These are phyloP conservation scores for Nakazawaea ernobii DNA, from an alignment of 805 yeast species.

Conservation along the genomic window DNA sequence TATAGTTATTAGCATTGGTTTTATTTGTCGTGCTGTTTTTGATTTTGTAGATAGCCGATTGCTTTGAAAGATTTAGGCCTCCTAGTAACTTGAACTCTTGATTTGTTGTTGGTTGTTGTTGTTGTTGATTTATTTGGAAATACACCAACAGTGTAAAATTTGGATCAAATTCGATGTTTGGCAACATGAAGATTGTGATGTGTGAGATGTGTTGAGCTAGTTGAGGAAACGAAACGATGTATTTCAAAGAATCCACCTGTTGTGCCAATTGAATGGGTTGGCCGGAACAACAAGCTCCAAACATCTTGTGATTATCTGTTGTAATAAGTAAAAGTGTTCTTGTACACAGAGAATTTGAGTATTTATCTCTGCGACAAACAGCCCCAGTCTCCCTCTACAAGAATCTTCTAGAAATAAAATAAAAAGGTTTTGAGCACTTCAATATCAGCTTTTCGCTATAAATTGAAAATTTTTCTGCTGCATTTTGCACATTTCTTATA, in stretches of 20 bases:
- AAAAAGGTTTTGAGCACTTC: too few relatives aligned
- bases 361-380: too few relatives aligned
- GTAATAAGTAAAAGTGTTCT: background rate
- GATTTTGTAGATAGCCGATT: conserved; percentile 86
- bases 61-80: conserved; percentile 58
- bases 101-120: conserved; percentile 23
- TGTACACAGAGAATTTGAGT: background rate
- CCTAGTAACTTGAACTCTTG: conserved; percentile 61
- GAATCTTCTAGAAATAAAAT: too few relatives aligned
- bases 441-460: too few relatives aligned
- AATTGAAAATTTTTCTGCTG: background rate
- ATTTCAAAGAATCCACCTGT: conserved; percentile 67
- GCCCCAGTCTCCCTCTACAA: too few relatives aligned
- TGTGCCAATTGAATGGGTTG: conserved; percentile 48
- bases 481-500: too few relatives aligned
- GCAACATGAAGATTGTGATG: conserved; percentile 78
- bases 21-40: conserved; percentile 27
- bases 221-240: conserved; percentile 55
- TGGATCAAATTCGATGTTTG: conserved; percentile 69
- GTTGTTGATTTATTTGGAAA: conserved; percentile 64
- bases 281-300: conserved; percentile 74
- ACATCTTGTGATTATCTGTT: conserved; percentile 41
- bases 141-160: conserved; percentile 79
- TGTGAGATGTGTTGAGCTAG: conserved; percentile 62
- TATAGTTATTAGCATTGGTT: conserved; percentile 15